Evolutionary conservation across 208 protist genomes (phyloP), one percentile per base, ranked within the genome.

Genomic region (Trichomonas gallinae): DNA sequence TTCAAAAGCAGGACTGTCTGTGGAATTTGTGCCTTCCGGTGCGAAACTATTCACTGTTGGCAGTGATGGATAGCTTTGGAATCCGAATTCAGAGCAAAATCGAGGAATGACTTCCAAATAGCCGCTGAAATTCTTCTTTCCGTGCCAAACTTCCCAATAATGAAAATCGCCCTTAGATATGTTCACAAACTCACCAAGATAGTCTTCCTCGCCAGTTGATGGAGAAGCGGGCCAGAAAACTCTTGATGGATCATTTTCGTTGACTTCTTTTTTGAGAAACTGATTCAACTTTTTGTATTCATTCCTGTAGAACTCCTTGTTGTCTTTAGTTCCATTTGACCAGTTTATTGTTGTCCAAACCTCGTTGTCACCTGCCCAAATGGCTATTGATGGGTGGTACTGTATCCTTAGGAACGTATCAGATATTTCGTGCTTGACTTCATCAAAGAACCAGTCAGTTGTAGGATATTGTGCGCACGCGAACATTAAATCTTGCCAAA

Each of bases 401-500:
- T 93, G 42, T 15, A 38, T 48, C 51, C 87, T 4, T 38, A 93
- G 15, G 17, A 93, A n/a, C 38, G 42, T 42, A 93, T 38, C 11
- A 34, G n/a, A 0, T 36, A 93, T 11, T 38, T 93, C 87, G 1
- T 48, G 4, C 10, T 93, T 31, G 31, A 93, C 87, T 93, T 93
- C 87, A 17, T 51, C 0, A 0, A 96, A 40, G 26, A 97, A 96
- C n/a, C 38, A 17, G 13, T 96, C 44, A 26, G 48, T 46, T 23
- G 49, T 63, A 40, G 98, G 98, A 96, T 98, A 98, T 63, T 96
- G 97, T 10, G 91, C 97, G 96, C 98, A 98, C 0, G 97, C 98
- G 81, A 98, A 98, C 98, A 98, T 98, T 2, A 98, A 96, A 87
- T 98, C 98, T 51, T 98, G 98, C 98, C 97, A 98, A 15, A 98